Conservation (phyloP, 305 asterid species). For the Fraxinus angustifolia region DNA sequence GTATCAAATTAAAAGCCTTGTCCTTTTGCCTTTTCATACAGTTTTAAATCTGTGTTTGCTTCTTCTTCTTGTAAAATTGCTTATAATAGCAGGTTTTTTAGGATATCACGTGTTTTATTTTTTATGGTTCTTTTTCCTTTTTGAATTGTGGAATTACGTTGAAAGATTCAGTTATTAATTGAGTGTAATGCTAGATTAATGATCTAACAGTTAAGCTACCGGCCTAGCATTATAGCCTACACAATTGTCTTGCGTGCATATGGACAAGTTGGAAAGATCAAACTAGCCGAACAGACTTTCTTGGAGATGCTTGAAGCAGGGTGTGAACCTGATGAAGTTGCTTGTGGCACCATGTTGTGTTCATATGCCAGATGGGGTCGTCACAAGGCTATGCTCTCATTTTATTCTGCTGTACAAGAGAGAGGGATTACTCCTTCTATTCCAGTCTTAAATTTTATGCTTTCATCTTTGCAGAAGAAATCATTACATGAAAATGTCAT, state of each 20-base stretch:
- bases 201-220: slow-evolving; percentile 81
- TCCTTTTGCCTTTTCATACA: background rate
- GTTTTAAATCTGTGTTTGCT: background rate
- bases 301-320: slow-evolving; percentile 96
- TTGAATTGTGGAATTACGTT: slow-evolving; percentile 1
- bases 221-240: slow-evolving; percentile 82
- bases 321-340: slow-evolving; percentile 93
- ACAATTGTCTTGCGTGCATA: slow-evolving; percentile 80
- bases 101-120: background rate
- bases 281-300: slow-evolving; percentile 82
- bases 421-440: slow-evolving; percentile 56
- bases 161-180: slow-evolving; percentile 36
- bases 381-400: slow-evolving; percentile 80
- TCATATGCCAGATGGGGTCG: slow-evolving; percentile 91
- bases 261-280: slow-evolving; percentile 86
- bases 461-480: slow-evolving; percentile 90
- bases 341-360: slow-evolving; percentile 95
- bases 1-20: background rate
- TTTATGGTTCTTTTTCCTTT: background rate
- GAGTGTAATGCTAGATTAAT: slow-evolving; percentile 74
- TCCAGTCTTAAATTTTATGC: slow-evolving; percentile 83
- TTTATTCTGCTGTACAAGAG: slow-evolving; percentile 77
- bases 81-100: background rate
- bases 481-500: slow-evolving; percentile 59
- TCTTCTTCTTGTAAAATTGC: background rate